These are phyloP conservation scores for Chrysanthemum seticuspe DNA, from an alignment of 129 eudicot genomes.

Conservation along the genomic window DNA sequence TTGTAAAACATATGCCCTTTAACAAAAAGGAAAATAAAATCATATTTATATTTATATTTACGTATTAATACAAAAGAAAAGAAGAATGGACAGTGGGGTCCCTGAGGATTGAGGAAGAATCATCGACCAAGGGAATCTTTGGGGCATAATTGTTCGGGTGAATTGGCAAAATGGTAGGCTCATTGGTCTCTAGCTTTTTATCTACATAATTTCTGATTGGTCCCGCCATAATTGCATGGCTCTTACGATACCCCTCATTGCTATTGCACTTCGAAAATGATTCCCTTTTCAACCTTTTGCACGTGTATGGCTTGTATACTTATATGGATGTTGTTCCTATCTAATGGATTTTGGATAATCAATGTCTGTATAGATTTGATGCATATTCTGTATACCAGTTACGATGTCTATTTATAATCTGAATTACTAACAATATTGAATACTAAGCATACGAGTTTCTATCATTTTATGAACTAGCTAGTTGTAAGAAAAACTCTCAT, in stretches of 20 bases:
- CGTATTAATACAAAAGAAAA: slow-evolving; percentile 22
- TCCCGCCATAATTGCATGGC: slow-evolving; percentile 37
- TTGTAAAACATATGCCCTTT: neutral
- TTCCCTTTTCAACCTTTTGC: slow-evolving; percentile 35
- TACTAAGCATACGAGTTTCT: too few relatives aligned
- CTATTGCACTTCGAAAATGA: slow-evolving; percentile 34
- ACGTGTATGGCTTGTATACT: slow-evolving; percentile 25
- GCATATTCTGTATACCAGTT: too few relatives aligned
- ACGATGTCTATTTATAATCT: too few relatives aligned
- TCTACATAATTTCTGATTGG: slow-evolving; percentile 16
- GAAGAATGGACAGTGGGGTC: slow-evolving; percentile 29
- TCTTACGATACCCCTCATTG: slow-evolving; percentile 31
- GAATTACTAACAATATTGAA: too few relatives aligned
- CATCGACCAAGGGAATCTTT: slow-evolving; percentile 37
- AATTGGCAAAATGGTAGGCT: slow-evolving; percentile 29
- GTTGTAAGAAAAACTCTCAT: too few relatives aligned
- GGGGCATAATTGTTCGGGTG: slow-evolving; percentile 27
- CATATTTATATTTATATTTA: neutral
- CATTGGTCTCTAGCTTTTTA: slow-evolving; percentile 24
- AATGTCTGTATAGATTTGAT: too few relatives aligned
- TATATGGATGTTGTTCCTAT: slow-evolving; percentile 26
- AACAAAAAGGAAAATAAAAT: neutral
- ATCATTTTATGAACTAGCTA: too few relatives aligned
- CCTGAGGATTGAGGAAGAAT: slow-evolving; percentile 22
- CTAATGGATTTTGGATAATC: slow-evolving; percentile 8